Base-by-base conservation (phyloP, 2,329 filamentous ascomycete genomes). In the Ploettnerulaceae sp. region DNA sequence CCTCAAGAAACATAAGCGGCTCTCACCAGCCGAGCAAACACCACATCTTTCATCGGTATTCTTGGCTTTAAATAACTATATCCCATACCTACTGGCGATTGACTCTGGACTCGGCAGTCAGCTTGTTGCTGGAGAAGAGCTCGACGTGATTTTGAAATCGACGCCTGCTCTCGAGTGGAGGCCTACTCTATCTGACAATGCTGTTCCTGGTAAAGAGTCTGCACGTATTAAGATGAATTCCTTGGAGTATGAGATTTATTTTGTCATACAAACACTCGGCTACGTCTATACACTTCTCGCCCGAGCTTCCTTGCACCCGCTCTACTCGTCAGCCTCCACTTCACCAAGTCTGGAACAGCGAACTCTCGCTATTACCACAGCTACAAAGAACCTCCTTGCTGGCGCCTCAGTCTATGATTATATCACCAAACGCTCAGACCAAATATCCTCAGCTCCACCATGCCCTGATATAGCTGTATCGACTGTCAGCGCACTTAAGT, bases 1-100 rank as follows among this genome's bases (percentile, higher is more conserved):
- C 2, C 75, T 98, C 50, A 97, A 97, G 69, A 82, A 82, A 58
- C 83, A 96, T 73, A 97, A 95, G 67, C 82, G 89, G 42, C 77
- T 95, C n/a, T 76, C 86, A 3, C 74, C 84, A 7, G 64, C 77
- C 7, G 81, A 86, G 18, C 86, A 89, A 65, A 70, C 80, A 5
- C 73, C 82, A 17, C 82, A 89, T 61, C 75, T 98, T 5, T 73
- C 79, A 18, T 76, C 77, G 5, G 73, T 97, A 28, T 72, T 87
- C 45, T 75, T 81, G 25, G 78, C 81, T 29, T 63, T 95, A 8
- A 82, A 83, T 48, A 76, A 76, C 49, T 98, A 97, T 62, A 71
- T 96, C 7, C 89, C 90, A 0, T 94, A 91, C 60, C 75, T 96
- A 0, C 72, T 93, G 34, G 82, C 86, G 8, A 71, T 96, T 18